Percentiles rank a stretch among this genome's conserved stretches.
Evolutionary conservation across 805 yeast species (phyloP).

Genomic region (Myxozyma udenii): DNA sequence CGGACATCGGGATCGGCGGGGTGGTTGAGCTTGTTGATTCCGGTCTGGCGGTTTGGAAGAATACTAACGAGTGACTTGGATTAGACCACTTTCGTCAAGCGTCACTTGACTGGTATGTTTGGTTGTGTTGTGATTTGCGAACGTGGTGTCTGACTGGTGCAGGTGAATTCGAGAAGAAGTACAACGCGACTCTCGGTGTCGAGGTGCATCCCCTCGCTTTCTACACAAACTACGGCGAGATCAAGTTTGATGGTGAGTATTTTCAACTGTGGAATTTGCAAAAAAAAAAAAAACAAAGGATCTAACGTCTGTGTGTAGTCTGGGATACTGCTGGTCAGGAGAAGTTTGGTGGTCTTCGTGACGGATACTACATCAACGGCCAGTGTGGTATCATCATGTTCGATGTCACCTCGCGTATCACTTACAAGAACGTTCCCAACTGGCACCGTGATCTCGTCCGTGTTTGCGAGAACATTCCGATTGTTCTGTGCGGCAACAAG

Average conservation of each 20-base stretch:
- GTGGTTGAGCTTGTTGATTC: too few relatives aligned
- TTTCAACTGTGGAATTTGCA: neutral
- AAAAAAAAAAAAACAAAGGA: neutral
- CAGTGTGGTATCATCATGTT: conserved; percentile 99
- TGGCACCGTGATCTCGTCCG: conserved; percentile 99
- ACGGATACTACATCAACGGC: conserved; percentile 98
- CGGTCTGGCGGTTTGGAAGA: neutral
- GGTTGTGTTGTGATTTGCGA: conserved; percentile 1
- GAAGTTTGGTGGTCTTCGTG: conserved; percentile 99
- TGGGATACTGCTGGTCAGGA: conserved; percentile 99
- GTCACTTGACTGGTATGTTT: conserved; percentile 74
- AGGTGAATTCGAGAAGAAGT: conserved; percentile 98
- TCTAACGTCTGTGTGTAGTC: conserved; percentile 44
- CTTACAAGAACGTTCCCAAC: conserved; percentile 99
- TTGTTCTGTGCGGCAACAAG: conserved; percentile 98
- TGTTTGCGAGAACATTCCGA: conserved; percentile 99
- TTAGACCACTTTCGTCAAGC: conserved; percentile 95
- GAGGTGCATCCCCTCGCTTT: conserved; percentile 98
- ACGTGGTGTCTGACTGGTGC: neutral
- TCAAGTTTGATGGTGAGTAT: conserved; percentile 68
- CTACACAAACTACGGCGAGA: conserved; percentile 98
- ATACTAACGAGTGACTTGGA: neutral
- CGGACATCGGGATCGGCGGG: too few relatives aligned
- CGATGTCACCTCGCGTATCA: conserved; percentile 98
- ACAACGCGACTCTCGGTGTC: conserved; percentile 98